Base-by-base conservation (phyloP, 1,284 basidiomycete species). In the Naganishia cerealis region DNA sequence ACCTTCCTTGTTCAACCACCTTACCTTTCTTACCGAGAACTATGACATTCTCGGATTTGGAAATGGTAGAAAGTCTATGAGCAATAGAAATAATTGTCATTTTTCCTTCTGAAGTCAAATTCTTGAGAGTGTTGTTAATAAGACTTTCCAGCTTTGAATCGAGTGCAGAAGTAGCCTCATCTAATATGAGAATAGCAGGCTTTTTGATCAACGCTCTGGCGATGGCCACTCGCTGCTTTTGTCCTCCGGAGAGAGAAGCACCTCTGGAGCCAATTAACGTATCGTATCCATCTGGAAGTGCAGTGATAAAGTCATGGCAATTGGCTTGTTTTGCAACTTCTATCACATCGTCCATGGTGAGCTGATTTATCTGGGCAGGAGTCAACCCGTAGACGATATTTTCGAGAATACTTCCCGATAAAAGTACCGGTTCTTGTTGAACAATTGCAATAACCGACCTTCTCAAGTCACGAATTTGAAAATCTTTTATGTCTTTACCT, bases 41-140 rank as follows among this genome's bases (percentile, higher is more conserved):
- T 7, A 92, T 88, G 57, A 94, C 90, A 39, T 88, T 83, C 75
- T 92, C 91, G 1, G 90, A 91, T 67, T 88, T 84, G 18, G 88
- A 91, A 71, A 92, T 92, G 12, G 90, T 92, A 29, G 88, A 90
- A 57, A 92, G 77, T 66, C 93, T 84, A 79, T 95, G 93, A 0
- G 93, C 93, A 29, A 93, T 91, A 66, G 94, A 87, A 52, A 95
- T 81, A 69, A 92, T 92, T 1, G 92, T 94, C 53, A 92, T 91
- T 71, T 88, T 86, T 62, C 88, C 82, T 24, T 86, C 84, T 66
- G 85, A 82, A 56, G 94, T 83, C 68, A 95, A 92, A 76, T 88
- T 89, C 76, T 92, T 90, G 66, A 96, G 90, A 1, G 93, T 93
- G 75, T 91, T 87, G 77, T 95, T 95, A 33, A 93, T 77, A 3